Conservation (phyloP, 1,284 basidiomycete species). For the Leccinum subfulvum region DNA sequence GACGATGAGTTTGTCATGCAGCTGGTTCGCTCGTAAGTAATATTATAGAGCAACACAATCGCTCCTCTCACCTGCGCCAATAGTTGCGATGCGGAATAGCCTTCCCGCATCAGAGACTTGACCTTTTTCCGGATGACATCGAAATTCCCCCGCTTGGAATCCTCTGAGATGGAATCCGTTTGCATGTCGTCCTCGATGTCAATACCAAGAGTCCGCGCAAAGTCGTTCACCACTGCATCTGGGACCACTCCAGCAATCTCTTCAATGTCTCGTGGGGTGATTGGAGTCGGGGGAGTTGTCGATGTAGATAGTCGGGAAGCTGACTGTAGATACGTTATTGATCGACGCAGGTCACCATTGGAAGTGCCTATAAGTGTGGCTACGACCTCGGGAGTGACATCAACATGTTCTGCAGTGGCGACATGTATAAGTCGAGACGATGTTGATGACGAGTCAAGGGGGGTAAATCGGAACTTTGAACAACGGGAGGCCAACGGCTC, state of each 20-base stretch:
- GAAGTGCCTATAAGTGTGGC: slow-evolving; percentile 78
- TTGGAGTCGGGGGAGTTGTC: slow-evolving; percentile 65
- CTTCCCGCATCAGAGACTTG: slow-evolving; percentile 76
- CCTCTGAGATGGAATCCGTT: slow-evolving; percentile 39
- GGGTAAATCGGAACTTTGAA: slow-evolving; percentile 98
- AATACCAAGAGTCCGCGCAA: slow-evolving; percentile 78
- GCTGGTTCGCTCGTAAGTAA: slow-evolving; percentile 42
- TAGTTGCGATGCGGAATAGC: slow-evolving; percentile 91
- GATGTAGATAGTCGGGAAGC: slow-evolving; percentile 83
- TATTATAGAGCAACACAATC: not conserved
- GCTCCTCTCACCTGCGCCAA: slow-evolving; percentile 69
- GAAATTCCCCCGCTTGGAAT: slow-evolving; percentile 50
- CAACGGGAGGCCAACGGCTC: slow-evolving; percentile 98
- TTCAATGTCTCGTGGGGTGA: slow-evolving; percentile 79
- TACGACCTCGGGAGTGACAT: slow-evolving; percentile 55
- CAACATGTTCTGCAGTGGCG: slow-evolving; percentile 60
- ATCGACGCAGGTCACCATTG: slow-evolving; percentile 91
- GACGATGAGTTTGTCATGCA: slow-evolving; percentile 88
- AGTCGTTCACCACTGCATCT: slow-evolving; percentile 63
- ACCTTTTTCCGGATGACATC: slow-evolving; percentile 74
- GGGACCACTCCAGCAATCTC: slow-evolving; percentile 98
- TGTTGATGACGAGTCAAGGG: slow-evolving; percentile 80
- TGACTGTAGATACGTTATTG: slow-evolving; percentile 98
- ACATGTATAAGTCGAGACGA: slow-evolving; percentile 80
- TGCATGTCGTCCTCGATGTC: slow-evolving; percentile 58